Base-by-base conservation (phyloP, 768 basidiomycete genomes). In the Phlebiopsis flavidoalba region DNA sequence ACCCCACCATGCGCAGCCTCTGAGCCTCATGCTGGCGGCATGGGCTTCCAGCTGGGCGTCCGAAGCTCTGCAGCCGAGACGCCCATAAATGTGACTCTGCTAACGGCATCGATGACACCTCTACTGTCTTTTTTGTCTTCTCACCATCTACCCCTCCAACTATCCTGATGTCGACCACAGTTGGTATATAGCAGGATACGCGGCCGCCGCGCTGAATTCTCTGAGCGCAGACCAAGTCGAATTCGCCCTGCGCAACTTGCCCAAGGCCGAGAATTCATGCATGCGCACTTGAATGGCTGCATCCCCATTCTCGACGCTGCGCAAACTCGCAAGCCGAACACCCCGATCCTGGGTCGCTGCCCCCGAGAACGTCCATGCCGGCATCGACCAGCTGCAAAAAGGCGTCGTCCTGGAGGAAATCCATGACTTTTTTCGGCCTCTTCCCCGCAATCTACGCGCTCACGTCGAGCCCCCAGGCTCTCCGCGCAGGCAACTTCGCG, bases 261-360 rank as follows among this genome's bases (percentile, higher is more conserved):
- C 88, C 10, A 94, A 94, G 71, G 90, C 91, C 0, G 92, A 95
- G 68, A n/a, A n/a, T n/a, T n/a, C n/a, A 80, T 94, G 0, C 92
- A 93, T 63, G 92, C 91, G 0, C 91, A 93, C 67, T 80, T 93
- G 4, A 93, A 93, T 65, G 91, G 91, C 0, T 93, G 85, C 10
- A 93, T 94, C 36, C 92, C 92, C 0, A 73, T 92, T n/a, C 24
- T 56, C 73, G 0, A 72, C 83, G 26, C 79, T 93, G 0, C 83
- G 84, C 63, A 78, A 83, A 8, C 82, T 94, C 14, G 88, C 87
- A 0, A n/a, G 36, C 37, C 36, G 22, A 50, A 4, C 57, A 58
- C 36, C 49, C 61, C 11, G 26, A 63, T 14, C 12, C 63, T 17
- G 26, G 53, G 1, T 31, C 54, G 19, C 33, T 55, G 22, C 63